Conservation (phyloP, 2,329 filamentous ascomycete species). For the Tolypocladium endophyticum region DNA sequence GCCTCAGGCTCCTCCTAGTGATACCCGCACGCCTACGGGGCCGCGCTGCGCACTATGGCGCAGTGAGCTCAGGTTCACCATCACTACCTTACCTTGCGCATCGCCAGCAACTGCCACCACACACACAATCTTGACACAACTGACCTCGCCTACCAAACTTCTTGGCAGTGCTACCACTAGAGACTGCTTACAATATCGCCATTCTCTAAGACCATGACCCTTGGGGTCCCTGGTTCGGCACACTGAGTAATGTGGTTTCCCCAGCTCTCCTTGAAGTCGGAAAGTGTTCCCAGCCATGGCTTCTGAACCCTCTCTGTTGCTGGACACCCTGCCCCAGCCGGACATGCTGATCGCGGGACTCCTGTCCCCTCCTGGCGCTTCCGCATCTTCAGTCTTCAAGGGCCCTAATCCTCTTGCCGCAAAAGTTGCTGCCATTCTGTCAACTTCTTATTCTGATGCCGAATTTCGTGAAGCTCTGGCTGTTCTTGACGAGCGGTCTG, state of each 20-base stretch:
- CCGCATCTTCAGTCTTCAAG: constrained; percentile 47
- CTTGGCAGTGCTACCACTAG: neutral
- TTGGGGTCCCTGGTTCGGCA: neutral
- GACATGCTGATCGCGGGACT: constrained; percentile 28
- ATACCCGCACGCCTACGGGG: too few species aligned
- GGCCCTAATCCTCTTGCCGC: constrained; percentile 60
- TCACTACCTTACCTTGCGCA: too few species aligned
- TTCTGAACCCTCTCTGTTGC: neutral
- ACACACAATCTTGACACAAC: neutral
- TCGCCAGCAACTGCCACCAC: neutral
- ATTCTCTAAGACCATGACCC: neutral
- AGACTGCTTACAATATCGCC: neutral
- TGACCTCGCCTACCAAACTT: neutral
- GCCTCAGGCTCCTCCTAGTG: neutral
- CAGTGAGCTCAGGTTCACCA: neutral
- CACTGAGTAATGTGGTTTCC: neutral
- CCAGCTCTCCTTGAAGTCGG: neutral
- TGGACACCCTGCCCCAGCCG: neutral
- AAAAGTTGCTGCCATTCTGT: constrained; percentile 76
- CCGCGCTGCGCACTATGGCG: neutral
- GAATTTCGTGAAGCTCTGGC: constrained; percentile 80
- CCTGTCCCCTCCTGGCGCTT: constrained; percentile 73
- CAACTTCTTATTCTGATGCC: constrained; percentile 82
- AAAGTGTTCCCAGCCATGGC: neutral
- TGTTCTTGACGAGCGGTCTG: constrained; percentile 61